Conservation (phyloP, 345 rosid genomes). For the Boechera retrofracta region DNA sequence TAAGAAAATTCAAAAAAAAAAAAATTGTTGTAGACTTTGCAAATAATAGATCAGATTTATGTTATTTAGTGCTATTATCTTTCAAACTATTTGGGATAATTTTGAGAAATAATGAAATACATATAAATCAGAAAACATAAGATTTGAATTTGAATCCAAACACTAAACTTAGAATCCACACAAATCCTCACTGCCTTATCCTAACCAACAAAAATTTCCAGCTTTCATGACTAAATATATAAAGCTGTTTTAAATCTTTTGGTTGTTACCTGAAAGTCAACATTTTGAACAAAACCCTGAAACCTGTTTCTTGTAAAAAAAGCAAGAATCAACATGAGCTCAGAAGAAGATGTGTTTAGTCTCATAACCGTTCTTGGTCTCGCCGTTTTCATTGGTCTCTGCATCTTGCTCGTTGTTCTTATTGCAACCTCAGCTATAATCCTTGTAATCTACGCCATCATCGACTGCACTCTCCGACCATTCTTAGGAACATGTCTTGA, state of each 20-base stretch:
- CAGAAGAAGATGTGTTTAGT: slow-evolving; percentile 41
- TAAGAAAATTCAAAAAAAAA: background rate
- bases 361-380: slow-evolving; percentile 40
- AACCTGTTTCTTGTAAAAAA: slow-evolving; percentile 29
- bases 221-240: slow-evolving; percentile 34
- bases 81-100: slow-evolving; percentile 19
- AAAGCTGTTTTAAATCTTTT: slow-evolving; percentile 26
- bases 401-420: slow-evolving; percentile 41
- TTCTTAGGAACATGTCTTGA: slow-evolving; percentile 37
- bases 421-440: slow-evolving; percentile 38
- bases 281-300: background rate
- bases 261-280: slow-evolving; percentile 3
- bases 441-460: slow-evolving; percentile 38
- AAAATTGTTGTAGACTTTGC: background rate
- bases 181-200: slow-evolving; percentile 29
- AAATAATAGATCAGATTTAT: background rate
- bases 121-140: slow-evolving; percentile 11
- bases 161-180: slow-evolving; percentile 33
- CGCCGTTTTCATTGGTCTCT: slow-evolving; percentile 36
- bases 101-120: background rate
- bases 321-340: slow-evolving; percentile 25
- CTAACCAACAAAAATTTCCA: slow-evolving; percentile 13
- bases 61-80: slow-evolving; percentile 8
- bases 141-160: slow-evolving; percentile 31
- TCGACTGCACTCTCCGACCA: slow-evolving; percentile 41